These are phyloP conservation scores for Jamesozyma hellenica DNA, from an alignment of 805 yeast species.

Conservation along the genomic window DNA sequence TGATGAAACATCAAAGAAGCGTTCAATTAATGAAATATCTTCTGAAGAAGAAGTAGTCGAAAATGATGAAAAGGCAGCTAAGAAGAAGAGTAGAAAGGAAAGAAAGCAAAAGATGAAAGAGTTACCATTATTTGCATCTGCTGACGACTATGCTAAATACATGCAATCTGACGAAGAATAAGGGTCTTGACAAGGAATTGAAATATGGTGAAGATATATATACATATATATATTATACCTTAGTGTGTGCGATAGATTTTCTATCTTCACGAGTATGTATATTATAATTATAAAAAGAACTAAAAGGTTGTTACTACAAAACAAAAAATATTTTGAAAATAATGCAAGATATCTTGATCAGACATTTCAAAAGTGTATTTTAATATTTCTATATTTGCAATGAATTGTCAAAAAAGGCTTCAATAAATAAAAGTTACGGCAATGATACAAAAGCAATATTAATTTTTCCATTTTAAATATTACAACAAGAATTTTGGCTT, in stretches of 20 bases:
- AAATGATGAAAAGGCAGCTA: conserved; percentile 9
- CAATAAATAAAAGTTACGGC: too few species aligned
- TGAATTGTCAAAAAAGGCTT: too few species aligned
- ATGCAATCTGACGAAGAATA: conserved; percentile 57
- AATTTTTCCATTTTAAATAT: too few species aligned
- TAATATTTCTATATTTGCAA: too few species aligned
- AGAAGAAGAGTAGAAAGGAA: conserved; percentile 24
- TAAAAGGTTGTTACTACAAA: too few species aligned
- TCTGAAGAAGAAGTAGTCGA: conserved; percentile 4
- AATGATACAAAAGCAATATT: too few species aligned
- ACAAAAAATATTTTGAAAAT: too few species aligned
- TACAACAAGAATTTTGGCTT: too few species aligned
- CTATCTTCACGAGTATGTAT: neutral
- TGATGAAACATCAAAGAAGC: conserved; percentile 19
- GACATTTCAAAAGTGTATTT: too few species aligned
- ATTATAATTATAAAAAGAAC: neutral
- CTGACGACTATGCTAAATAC: conserved; percentile 73
- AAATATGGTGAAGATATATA: neutral
- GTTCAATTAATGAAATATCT: conserved; percentile 16
- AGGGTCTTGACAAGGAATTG: neutral
- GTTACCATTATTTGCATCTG: conserved; percentile 80
- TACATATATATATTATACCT: too few species aligned
- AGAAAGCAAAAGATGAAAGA: conserved; percentile 37
- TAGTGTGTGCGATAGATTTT: too few species aligned
- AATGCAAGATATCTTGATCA: too few species aligned